A percentile compares a stretch with the other conserved stretches of the same genome.
Conservation (phyloP, 257 asterid genomes). For the Thymus quinquecostatus region DNA sequence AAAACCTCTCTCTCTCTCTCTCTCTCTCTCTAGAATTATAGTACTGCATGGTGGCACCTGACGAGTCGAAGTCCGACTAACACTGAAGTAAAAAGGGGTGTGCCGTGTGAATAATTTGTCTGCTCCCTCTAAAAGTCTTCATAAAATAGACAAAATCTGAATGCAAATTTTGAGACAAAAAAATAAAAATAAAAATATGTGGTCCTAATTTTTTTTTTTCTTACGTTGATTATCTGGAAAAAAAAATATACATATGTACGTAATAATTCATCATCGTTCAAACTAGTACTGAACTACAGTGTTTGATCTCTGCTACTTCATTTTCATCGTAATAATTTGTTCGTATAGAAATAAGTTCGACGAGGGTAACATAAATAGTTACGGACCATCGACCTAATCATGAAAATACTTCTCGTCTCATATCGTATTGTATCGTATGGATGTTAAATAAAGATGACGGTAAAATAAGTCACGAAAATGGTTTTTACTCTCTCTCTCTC, state of each 20-base stretch:
- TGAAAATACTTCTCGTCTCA: no score
- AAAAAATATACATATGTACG: background rate
- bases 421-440: background rate
- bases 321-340: background rate
- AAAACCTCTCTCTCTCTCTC: background rate
- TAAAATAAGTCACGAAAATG: no score
- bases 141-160: constrained; percentile 14
- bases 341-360: no score
- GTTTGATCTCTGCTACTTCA: background rate
- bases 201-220: constrained; percentile 25
- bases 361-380: no score
- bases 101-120: background rate
- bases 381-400: no score
- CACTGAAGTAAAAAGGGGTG: background rate
- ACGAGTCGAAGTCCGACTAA: constrained; percentile 1
- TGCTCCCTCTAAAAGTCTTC: constrained; percentile 17
- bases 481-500: constrained; percentile 3
- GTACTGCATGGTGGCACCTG: background rate
- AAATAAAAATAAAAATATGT: background rate
- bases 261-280: no score
- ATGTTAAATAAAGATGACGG: background rate
- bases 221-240: background rate
- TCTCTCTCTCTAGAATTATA: background rate
- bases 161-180: background rate
- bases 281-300: background rate